Evolutionary conservation across 352 stramenopile genomes (phyloP).

Genomic region (Phytophthora pini): DNA sequence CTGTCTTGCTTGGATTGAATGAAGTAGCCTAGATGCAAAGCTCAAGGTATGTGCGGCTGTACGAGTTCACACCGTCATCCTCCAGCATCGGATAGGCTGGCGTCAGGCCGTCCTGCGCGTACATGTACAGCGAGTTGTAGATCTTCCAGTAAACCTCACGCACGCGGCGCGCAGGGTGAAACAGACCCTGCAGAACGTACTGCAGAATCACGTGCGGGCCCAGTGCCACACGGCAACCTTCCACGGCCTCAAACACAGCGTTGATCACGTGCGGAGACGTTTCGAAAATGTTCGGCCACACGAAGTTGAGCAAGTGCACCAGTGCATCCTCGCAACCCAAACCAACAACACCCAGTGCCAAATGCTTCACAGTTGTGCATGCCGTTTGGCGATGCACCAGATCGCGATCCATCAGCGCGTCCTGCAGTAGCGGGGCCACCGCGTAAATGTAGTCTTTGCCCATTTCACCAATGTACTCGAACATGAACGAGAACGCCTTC

Average conservation of each 20-base stretch:
- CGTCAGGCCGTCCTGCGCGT: slow-evolving; percentile 97
- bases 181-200: slow-evolving; percentile 98
- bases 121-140: slow-evolving; percentile 99
- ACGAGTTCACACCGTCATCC: slow-evolving; percentile 96
- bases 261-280: slow-evolving; percentile 99
- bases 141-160: slow-evolving; percentile 99
- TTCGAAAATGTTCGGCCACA: slow-evolving; percentile 99
- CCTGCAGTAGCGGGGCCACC: slow-evolving; percentile 97
- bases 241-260: slow-evolving; percentile 98
- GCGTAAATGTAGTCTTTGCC: slow-evolving; percentile 99
- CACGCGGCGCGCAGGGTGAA: slow-evolving; percentile 98
- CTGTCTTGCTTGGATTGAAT: slow-evolving; percentile 1
- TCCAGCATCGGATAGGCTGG: slow-evolving; percentile 96
- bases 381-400: slow-evolving; percentile 98
- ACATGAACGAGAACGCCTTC: slow-evolving; percentile 99
- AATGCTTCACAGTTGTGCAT: slow-evolving; percentile 97
- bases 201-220: slow-evolving; percentile 97
- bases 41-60: slow-evolving; percentile 95
- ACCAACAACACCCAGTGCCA: slow-evolving; percentile 96
- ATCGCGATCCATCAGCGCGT: slow-evolving; percentile 99
- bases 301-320: slow-evolving; percentile 98
- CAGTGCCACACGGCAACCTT: slow-evolving; percentile 96
- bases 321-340: slow-evolving; percentile 98
- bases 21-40: slow-evolving; percentile 63
- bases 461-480: slow-evolving; percentile 99